phyloP scores from a whole-genome alignment of 2,329 filamentous ascomycete genomes.

The Microcyclospora pomicola region DNA sequence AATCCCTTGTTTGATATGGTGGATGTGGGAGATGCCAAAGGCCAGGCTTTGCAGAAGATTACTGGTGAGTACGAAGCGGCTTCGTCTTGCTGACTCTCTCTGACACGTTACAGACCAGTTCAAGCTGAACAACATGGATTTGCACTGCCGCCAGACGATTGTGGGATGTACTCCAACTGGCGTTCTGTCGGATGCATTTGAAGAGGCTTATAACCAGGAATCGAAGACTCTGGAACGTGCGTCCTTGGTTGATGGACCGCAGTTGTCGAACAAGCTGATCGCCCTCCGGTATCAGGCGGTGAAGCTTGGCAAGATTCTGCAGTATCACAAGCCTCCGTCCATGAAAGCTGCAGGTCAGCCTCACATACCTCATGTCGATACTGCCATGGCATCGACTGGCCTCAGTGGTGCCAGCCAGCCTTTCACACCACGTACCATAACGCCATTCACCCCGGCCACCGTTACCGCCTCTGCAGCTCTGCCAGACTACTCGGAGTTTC shows the following conservation, averaged over 20 bases:
- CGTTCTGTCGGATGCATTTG: no score
- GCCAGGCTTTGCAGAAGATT: conserved; percentile 45
- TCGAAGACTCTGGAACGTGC: conserved; percentile 32
- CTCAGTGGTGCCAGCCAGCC: conserved; percentile 17
- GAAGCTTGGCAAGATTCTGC: conserved; percentile 30
- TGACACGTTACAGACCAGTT: conserved; percentile 34
- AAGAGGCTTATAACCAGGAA: conserved; percentile 15
- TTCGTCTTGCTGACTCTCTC: conserved; percentile 5
- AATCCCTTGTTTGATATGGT: conserved; percentile 46
- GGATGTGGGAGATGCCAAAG: conserved; percentile 46
- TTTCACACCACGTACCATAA: conserved; percentile 12
- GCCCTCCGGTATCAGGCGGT: conserved; percentile 36
- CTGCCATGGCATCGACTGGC: conserved; percentile 16
- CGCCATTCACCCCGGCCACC: conserved; percentile 1
- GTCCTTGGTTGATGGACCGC: conserved; percentile 42
- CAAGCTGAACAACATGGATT: conserved; percentile 41
- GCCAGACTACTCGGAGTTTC: no score
- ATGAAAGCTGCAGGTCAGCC: no score
- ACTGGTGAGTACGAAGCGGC: conserved; percentile 25
- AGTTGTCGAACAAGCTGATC: conserved; percentile 41
- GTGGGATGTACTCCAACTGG: conserved; percentile 30
- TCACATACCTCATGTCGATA: not conserved
- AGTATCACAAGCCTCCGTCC: no score
- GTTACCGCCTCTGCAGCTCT: not conserved
- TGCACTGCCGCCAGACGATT: conserved; percentile 47